Percentiles rank a stretch among this genome's conserved stretches.
Conservation (phyloP, 257 asterid genomes). For the Plectranthus barbatus region DNA sequence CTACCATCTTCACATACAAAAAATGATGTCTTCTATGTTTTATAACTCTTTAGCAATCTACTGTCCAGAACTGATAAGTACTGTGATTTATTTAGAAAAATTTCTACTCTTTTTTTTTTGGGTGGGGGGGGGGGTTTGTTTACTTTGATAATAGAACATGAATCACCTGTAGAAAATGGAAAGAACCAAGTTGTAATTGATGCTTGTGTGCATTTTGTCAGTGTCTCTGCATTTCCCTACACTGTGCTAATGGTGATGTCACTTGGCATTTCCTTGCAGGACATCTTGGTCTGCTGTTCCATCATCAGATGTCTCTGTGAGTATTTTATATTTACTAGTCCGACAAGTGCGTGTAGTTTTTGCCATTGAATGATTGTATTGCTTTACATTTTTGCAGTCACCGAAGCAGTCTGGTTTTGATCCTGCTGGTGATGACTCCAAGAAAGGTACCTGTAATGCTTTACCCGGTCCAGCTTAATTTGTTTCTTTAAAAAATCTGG, state of each 20-base stretch:
- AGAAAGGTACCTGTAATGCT: slow-evolving; percentile 43
- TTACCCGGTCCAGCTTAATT: background rate
- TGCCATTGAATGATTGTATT: no score
- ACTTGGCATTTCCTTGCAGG: slow-evolving; percentile 36
- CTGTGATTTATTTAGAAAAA: background rate
- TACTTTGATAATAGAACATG: background rate
- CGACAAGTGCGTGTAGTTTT: no score
- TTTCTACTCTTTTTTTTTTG: no score
- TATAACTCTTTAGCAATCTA: background rate
- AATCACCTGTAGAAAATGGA: background rate
- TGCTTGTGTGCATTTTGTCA: background rate
- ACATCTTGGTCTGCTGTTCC: slow-evolving; percentile 68
- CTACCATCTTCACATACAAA: background rate
- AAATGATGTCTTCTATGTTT: background rate
- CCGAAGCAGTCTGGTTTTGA: slow-evolving; percentile 48
- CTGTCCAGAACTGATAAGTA: background rate
- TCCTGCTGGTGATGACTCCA: slow-evolving; percentile 28
- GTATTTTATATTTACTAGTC: no score
- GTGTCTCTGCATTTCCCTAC: background rate
- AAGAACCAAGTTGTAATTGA: background rate
- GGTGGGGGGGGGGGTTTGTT: no score
- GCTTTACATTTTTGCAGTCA: no score
- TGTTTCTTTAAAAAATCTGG: slow-evolving; percentile 1
- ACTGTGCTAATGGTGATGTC: slow-evolving; percentile 4
- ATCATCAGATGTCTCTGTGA: no score